Percentiles rank a stretch among this genome's conserved stretches.
These are phyloP conservation scores for Astrocystis sublimbata DNA, from an alignment of 495 filamentous ascomycete genomes.

Conservation along the genomic window DNA sequence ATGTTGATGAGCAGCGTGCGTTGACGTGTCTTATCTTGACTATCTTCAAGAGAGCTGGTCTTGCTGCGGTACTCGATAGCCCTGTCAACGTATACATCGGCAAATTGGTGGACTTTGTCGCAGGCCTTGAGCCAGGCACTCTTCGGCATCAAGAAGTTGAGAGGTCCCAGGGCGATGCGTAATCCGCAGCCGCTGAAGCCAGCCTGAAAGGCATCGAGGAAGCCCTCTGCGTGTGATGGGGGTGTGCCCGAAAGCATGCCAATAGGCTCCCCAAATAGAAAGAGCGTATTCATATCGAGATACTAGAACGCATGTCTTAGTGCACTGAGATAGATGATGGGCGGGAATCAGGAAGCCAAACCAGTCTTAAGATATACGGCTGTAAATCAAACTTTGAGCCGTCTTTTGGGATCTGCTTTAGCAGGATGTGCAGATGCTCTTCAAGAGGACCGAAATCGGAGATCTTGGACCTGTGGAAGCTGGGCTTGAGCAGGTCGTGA, in stretches of 20 bases:
- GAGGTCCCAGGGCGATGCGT: constrained; percentile 23
- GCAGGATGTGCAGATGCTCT: constrained; percentile 42
- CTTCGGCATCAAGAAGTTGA: constrained; percentile 24
- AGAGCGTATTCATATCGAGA: constrained; percentile 59
- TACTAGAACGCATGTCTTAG: constrained; percentile 23
- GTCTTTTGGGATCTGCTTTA: constrained; percentile 34
- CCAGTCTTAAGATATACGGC: constrained; percentile 56
- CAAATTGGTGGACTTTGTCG: constrained; percentile 25
- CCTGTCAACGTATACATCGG: constrained; percentile 26
- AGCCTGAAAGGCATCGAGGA: constrained; percentile 29
- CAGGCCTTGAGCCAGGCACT: constrained; percentile 19
- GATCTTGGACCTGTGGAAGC: constrained; percentile 35
- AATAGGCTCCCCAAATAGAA: constrained; percentile 58
- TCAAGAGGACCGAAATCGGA: constrained; percentile 33
- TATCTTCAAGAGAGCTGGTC: constrained; percentile 4
- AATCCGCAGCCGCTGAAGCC: constrained; percentile 26
- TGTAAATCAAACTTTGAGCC: constrained; percentile 54
- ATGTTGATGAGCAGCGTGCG: constrained; percentile 31
- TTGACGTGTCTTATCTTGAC: constrained; percentile 20
- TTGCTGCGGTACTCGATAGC: constrained; percentile 23
- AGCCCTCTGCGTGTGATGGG: constrained; percentile 14
- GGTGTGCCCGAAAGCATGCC: constrained; percentile 18
- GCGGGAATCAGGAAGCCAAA: constrained; percentile 25
- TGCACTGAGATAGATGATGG: constrained; percentile 13
- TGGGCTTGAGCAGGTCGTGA: constrained; percentile 43